phyloP scores from a whole-genome alignment of 768 basidiomycete genomes.

The Rubroboletus satanas region DNA sequence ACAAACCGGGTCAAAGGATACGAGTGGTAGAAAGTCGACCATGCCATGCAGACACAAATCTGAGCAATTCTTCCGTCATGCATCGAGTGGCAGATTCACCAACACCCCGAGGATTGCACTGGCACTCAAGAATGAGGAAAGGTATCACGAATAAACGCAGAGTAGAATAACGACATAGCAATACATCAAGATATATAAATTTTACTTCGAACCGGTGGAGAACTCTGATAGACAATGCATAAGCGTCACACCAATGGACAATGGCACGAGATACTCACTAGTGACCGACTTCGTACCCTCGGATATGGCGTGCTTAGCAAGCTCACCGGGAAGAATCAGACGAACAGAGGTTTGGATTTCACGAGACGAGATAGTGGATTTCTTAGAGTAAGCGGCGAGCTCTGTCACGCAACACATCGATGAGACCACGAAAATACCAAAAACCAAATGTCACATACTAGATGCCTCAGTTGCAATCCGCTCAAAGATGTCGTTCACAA shows the following conservation, averaged over 20 bases:
- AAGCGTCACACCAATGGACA: neutral
- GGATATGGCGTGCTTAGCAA: constrained; percentile 85
- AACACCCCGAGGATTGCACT: neutral
- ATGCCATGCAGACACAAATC: neutral
- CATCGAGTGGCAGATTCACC: neutral
- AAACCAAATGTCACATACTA: constrained; percentile 38
- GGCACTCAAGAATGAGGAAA: constrained; percentile 6
- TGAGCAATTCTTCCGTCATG: no score
- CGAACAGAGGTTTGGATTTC: constrained; percentile 86
- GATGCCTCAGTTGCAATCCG: constrained; percentile 73
- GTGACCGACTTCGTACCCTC: constrained; percentile 77
- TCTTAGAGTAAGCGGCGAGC: constrained; percentile 84
- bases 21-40: neutral
- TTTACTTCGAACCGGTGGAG: constrained; percentile 56
- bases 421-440: neutral
- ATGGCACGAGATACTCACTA: constrained; percentile 39
- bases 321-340: constrained; percentile 79
- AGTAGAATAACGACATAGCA: constrained; percentile 33
- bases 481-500: constrained; percentile 84
- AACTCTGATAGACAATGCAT: constrained; percentile 41
- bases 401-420: constrained; percentile 35
- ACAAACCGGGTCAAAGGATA: neutral
- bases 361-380: constrained; percentile 87
- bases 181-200: constrained; percentile 28
- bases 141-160: constrained; percentile 30